Evolutionary conservation across 108 stramenopile genomes (phyloP), one percentile per base, ranked within the genome.

Genomic region (Discostella stelligeroides): DNA sequence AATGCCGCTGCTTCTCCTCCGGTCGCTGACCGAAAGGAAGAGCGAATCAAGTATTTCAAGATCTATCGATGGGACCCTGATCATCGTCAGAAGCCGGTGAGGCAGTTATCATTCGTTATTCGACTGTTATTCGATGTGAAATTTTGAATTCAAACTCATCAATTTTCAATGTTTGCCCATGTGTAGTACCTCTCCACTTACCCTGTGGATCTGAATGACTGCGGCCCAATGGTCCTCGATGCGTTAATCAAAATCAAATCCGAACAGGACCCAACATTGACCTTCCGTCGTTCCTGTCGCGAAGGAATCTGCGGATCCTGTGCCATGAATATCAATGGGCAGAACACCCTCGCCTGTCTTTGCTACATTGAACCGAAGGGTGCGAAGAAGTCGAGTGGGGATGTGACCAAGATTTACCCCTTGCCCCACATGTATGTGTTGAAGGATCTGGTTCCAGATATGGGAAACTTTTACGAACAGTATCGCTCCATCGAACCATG

Each of bases 251-350:
- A 98, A 81, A 98, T 98, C 63, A 98, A 98, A 75, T 89, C 94
- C 70, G 97, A 98, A 70, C 90, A 93, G 80, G 95, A 97, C 72
- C 92, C 98, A 0, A 93, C 96, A 18, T 73, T 98, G 8, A 98
- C 98, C 48, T 98, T 98, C 83, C 96, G 98, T 46, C 86, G 98
- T 21, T 95, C 94, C 7, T 98, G 98, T 77, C 93, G 98, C 8
- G 98, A 98, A 78, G 98, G 98, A 0, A 98, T 98, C 70, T 98
- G 98, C 70, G 98, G 98, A 70, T 91, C 89, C 2, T 98, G 98
- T 76, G 97, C 98, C 81, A 98, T 98, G 98, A 98, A 98, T 81
- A 98, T 99, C 72, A 86, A 97, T 72, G 98, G 98, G n/a, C 79
- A 73, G 77, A 99, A 99, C 80, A 97, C 94, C 8, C 75, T 99